Conservation (phyloP, 805 yeast species). For the Lipomyces yamadae region DNA sequence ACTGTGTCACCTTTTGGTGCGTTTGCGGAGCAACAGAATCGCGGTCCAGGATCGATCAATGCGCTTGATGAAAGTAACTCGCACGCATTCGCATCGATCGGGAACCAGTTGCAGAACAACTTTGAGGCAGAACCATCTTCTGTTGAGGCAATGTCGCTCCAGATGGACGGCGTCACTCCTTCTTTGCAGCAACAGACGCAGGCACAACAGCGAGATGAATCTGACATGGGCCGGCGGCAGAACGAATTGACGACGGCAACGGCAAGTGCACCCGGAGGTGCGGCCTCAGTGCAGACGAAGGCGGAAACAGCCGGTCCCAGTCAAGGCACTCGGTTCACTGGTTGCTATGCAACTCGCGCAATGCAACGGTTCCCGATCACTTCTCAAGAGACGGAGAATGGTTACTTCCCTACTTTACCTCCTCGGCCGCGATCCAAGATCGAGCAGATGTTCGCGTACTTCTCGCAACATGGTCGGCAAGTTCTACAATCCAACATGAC, state of each 20-base stretch:
- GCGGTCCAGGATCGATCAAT: neutral
- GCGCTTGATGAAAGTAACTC: neutral
- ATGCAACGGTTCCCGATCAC: slow-evolving; percentile 22
- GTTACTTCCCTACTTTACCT: slow-evolving; percentile 19
- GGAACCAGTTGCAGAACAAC: neutral
- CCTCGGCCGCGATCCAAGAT: slow-evolving; percentile 25
- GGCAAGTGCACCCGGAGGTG: neutral
- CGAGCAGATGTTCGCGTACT: slow-evolving; percentile 19
- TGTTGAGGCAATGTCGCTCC: neutral
- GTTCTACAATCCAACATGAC: slow-evolving; percentile 6
- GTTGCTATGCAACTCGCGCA: slow-evolving; percentile 13
- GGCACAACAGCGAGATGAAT: slow-evolving; percentile 5
- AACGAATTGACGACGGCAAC: neutral
- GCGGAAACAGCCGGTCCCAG: neutral
- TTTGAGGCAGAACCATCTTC: neutral
- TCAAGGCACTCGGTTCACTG: slow-evolving; percentile 1
- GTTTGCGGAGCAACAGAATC: slow-evolving; percentile 2
- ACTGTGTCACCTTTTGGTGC: slow-evolving; percentile 8
- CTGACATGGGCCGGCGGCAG: neutral
- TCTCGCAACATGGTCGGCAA: slow-evolving; percentile 6
- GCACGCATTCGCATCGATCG: neutral
- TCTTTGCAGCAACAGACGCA: neutral
- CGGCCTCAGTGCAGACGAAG: neutral
- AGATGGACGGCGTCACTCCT: neutral
- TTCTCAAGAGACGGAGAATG: neutral